Conservation (phyloP, 495 filamentous ascomycete genomes). For the Neurospora sp. region DNA sequence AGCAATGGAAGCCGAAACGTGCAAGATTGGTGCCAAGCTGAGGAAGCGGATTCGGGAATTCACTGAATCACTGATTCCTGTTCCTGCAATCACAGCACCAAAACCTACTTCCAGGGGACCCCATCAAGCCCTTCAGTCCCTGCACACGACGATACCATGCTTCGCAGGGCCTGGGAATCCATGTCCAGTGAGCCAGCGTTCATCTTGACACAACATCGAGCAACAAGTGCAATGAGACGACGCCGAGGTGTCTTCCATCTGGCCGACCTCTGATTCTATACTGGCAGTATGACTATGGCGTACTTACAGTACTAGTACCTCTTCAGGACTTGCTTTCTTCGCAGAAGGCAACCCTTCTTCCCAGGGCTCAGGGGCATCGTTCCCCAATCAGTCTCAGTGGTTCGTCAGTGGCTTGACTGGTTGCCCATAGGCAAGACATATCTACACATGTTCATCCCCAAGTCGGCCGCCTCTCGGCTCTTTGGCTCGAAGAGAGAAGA, state of each 20-base stretch:
- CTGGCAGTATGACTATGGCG: background rate
- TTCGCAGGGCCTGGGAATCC: background rate
- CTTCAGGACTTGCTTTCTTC: background rate
- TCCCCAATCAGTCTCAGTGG: background rate
- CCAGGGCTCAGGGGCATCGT: background rate
- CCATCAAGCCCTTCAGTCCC: background rate
- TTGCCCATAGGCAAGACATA: background rate
- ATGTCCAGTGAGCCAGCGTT: background rate
- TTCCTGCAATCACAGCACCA: background rate
- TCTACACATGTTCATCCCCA: background rate
- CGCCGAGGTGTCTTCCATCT: background rate
- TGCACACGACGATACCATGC: background rate
- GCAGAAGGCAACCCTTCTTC: background rate
- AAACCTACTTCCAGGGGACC: background rate
- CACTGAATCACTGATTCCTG: background rate
- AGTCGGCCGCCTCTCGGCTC: background rate
- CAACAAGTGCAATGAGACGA: background rate
- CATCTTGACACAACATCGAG: background rate
- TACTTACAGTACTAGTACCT: background rate
- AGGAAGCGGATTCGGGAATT: background rate
- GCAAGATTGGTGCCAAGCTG: background rate
- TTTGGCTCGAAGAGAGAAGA: background rate
- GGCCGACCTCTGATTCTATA: background rate
- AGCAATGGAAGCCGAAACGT: background rate
- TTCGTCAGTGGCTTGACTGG: background rate